These are phyloP conservation scores for Triticum aestivum DNA, from an alignment of 176 grass and related monocot genomes.

Conservation along the genomic window DNA sequence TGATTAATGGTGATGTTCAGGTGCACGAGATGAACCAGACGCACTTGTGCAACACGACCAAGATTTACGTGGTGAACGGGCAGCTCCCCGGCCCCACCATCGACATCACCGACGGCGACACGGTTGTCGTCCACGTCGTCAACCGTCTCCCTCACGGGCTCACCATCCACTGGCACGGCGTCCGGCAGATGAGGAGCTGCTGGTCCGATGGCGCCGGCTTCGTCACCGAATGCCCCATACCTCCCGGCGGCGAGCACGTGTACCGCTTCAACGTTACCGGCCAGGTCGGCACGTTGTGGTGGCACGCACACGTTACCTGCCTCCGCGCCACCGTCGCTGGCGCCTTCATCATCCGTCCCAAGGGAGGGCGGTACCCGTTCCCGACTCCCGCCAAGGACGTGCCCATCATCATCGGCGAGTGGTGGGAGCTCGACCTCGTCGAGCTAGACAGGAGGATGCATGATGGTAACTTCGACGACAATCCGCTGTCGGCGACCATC, in stretches of 20 bases:
- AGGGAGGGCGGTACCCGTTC: slow-evolving; percentile 14
- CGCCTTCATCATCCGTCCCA: slow-evolving; percentile 29
- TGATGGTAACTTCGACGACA: slow-evolving; percentile 32
- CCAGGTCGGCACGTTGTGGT: neutral
- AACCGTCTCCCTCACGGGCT: neutral
- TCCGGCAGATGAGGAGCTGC: neutral
- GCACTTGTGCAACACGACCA: slow-evolving; percentile 35
- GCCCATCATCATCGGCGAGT: slow-evolving; percentile 45
- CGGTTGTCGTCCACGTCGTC: slow-evolving; percentile 13
- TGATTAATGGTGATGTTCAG: neutral
- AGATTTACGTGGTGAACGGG: slow-evolving; percentile 37
- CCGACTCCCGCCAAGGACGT: neutral
- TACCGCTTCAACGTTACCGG: slow-evolving; percentile 33
- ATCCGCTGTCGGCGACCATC: slow-evolving; percentile 40
- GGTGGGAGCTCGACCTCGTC: slow-evolving; percentile 7
- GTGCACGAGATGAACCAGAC: slow-evolving; percentile 27
- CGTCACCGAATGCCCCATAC: slow-evolving; percentile 45
- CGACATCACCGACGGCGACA: slow-evolving; percentile 26
- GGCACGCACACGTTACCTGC: slow-evolving; percentile 19
- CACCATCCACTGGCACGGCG: neutral
- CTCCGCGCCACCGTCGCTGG: slow-evolving; percentile 28
- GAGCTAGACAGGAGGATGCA: neutral
- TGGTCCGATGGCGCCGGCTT: slow-evolving; percentile 41
- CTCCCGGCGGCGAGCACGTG: neutral
- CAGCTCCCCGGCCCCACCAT: neutral